Base-by-base conservation (phyloP, 352 stramenopile species). In the Phytophthora sojae region DNA sequence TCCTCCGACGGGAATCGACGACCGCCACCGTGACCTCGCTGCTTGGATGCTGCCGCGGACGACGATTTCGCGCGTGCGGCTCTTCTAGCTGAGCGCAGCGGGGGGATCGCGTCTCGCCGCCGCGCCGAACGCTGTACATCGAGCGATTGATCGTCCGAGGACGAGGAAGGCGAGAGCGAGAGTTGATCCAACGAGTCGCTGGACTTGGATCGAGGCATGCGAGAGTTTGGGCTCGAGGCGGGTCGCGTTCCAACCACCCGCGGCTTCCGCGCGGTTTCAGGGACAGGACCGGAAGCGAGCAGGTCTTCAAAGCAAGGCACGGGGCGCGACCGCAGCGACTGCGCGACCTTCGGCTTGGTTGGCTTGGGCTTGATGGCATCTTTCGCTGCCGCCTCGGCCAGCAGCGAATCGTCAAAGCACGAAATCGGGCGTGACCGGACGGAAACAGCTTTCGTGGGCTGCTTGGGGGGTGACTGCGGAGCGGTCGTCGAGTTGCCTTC, bases 281-380 rank as follows among this genome's bases (percentile, higher is more conserved):
- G 50, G 14, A 19, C 25, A 45, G 56, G 47, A 11, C 58, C 60
- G 1, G 70, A 64, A 19, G 71, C 56, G 4, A 67, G 42, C 29
- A 72, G 49, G 45, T 73, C 61, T 53, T 76, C 57, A 30, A 73
- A 79, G 32, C 45, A 67, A 15, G 67, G 25, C 29, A 60, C 11
- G 21, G 57, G 61, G n/a, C 53, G 67, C 2, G 67, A 69, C 5
- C 57, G 71, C 8, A 66, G 45, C 26, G 67, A 73, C 39, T 66
- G 71, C 37, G 39, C 45, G n/a, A 23, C 44, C 32, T 65, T 75
- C 2, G 25, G 23, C 50, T 47, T 53, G 29, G 9, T 57, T 30
- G 3, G n/a, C 6, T 55, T 63, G 17, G 19, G 5, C 42, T 49
- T 19, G 7, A 49, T 49, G 42, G 42, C 42, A 7, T 49, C 17